phyloP scores from a whole-genome alignment of 352 stramenopile genomes.

The Albugo candida region DNA sequence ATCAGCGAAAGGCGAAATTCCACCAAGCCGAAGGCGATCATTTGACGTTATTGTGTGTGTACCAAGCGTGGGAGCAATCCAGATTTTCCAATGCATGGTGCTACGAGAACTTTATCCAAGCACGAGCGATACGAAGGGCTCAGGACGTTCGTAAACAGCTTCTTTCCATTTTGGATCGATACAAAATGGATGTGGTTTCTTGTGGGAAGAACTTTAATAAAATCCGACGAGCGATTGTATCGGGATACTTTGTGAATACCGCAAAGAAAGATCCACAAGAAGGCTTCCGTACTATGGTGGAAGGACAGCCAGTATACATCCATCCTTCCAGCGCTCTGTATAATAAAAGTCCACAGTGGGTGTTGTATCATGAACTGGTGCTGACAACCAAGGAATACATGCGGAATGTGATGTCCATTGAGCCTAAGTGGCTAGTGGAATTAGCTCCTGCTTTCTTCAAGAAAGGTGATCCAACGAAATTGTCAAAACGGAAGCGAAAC shows the following conservation, averaged over 20 bases:
- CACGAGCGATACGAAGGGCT: slow-evolving; percentile 87
- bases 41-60: slow-evolving; percentile 94
- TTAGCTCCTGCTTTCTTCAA: slow-evolving; percentile 93
- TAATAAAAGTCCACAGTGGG: slow-evolving; percentile 98
- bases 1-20: slow-evolving; percentile 99
- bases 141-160: slow-evolving; percentile 99
- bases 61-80: slow-evolving; percentile 94
- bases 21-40: slow-evolving; percentile 98
- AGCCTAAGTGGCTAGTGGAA: slow-evolving; percentile 98
- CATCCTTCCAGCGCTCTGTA: slow-evolving; percentile 95
- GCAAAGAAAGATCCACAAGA: slow-evolving; percentile 99
- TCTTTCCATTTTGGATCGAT: slow-evolving; percentile 96
- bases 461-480: slow-evolving; percentile 92
- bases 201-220: slow-evolving; percentile 94
- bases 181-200: slow-evolving; percentile 96
- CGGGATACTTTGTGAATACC: slow-evolving; percentile 98
- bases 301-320: slow-evolving; percentile 97
- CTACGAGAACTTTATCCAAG: slow-evolving; percentile 99
- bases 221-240: slow-evolving; percentile 94
- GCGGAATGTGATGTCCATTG: slow-evolving; percentile 98
- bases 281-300: slow-evolving; percentile 95
- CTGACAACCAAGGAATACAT: slow-evolving; percentile 97
- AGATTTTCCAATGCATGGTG: slow-evolving; percentile 99
- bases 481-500: slow-evolving; percentile 95
- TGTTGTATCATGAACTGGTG: slow-evolving; percentile 97